Conservation (phyloP, 495 filamentous ascomycete genomes). For the Hypomontagnella submonticulosa region DNA sequence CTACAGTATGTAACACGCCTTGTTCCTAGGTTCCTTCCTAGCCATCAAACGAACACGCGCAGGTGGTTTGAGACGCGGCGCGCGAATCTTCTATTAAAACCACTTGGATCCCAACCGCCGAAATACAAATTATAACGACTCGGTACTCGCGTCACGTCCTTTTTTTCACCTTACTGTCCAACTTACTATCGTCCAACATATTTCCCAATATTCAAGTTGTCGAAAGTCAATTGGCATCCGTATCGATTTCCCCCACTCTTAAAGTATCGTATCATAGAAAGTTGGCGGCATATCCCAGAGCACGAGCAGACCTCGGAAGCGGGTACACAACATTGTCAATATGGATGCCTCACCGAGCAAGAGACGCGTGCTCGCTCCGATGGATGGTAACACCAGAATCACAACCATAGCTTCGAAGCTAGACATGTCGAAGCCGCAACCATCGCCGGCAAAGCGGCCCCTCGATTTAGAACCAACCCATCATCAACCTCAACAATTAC, state of each 20-base stretch:
- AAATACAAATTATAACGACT: neutral
- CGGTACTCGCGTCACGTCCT: too few relatives aligned
- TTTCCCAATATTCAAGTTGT: too few relatives aligned
- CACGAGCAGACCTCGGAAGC: too few relatives aligned
- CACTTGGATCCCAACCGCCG: neutral
- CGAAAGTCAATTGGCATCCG: too few relatives aligned
- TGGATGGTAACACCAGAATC: conserved; percentile 55
- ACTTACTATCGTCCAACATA: too few relatives aligned
- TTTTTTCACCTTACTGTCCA: too few relatives aligned
- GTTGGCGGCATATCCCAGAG: too few relatives aligned
- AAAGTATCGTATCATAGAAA: too few relatives aligned
- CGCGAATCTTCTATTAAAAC: conserved; percentile 8
- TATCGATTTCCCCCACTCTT: too few relatives aligned
- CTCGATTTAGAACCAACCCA: conserved; percentile 36
- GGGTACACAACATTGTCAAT: neutral
- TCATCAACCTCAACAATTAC: neutral
- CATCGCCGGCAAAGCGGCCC: conserved; percentile 31
- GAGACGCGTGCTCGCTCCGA: conserved; percentile 58
- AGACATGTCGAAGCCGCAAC: conserved; percentile 11
- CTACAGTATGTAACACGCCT: conserved; percentile 4
- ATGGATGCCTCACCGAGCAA: conserved; percentile 56
- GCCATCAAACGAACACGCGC: conserved; percentile 11
- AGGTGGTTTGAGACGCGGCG: conserved; percentile 13
- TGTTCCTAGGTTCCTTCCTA: conserved; percentile 3
- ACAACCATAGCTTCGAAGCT: conserved; percentile 20